Conservation (phyloP, 805 yeast genomes). For the Metschnikowia cubensis region DNA sequence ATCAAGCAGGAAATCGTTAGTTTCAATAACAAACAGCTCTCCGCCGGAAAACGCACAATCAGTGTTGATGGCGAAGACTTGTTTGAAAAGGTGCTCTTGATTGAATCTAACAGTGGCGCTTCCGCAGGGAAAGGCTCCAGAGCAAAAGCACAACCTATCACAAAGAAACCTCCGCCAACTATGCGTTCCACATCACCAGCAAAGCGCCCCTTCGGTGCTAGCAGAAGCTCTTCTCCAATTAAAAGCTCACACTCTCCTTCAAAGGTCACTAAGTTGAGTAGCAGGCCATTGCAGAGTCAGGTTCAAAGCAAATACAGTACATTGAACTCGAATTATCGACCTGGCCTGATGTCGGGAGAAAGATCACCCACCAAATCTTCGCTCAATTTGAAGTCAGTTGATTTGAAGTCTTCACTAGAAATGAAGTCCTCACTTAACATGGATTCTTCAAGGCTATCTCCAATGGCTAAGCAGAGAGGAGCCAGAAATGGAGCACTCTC, state of each 20-base stretch:
- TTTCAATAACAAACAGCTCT: slow-evolving; percentile 40
- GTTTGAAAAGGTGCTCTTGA: slow-evolving; percentile 31
- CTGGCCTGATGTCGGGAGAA: not conserved
- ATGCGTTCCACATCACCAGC: slow-evolving; percentile 7
- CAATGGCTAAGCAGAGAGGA: not conserved
- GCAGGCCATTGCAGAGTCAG: not conserved
- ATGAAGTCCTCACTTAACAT: not conserved
- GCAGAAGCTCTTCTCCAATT: slow-evolving; percentile 12
- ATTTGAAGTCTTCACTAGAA: no score
- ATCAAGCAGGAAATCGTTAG: slow-evolving; percentile 45
- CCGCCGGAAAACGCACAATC: slow-evolving; percentile 21
- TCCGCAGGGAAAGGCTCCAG: slow-evolving; percentile 7
- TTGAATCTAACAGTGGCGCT: slow-evolving; percentile 23
- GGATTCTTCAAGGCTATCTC: not conserved
- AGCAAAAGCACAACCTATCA: not conserved
- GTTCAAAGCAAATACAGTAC: not conserved
- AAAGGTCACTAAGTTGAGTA: slow-evolving; percentile 7
- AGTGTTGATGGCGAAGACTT: slow-evolving; percentile 49
- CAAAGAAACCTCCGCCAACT: not conserved
- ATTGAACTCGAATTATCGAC: not conserved
- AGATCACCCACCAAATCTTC: not conserved
- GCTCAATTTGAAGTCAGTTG: not conserved
- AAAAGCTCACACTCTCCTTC: slow-evolving; percentile 9
- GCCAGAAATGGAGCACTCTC: not conserved
- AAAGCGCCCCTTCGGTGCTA: slow-evolving; percentile 3